Evolutionary conservation across 768 basidiomycete genomes (phyloP).

Genomic region (Lactarius psammicola): DNA sequence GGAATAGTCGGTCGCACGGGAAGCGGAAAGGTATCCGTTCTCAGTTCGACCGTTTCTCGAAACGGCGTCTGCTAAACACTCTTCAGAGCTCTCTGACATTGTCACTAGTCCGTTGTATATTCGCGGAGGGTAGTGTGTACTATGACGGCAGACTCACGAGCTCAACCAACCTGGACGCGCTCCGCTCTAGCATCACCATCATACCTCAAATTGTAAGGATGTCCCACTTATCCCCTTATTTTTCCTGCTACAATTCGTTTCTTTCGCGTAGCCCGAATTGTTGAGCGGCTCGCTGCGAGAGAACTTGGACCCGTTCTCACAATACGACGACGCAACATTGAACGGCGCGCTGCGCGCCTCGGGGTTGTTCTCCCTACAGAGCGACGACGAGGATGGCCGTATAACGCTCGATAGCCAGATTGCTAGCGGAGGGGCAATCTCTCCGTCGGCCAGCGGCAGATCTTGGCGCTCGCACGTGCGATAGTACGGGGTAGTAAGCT

Average conservation of each 20-base stretch:
- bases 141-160: constrained; percentile 50
- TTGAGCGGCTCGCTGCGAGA: constrained; percentile 54
- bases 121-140: constrained; percentile 49
- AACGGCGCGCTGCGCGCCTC: constrained; percentile 50
- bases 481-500: constrained; percentile 57
- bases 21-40: constrained; percentile 45
- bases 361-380: constrained; percentile 45
- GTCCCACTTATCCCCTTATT: background rate
- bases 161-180: constrained; percentile 50
- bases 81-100: constrained; percentile 49
- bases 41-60: constrained; percentile 17
- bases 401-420: constrained; percentile 48
- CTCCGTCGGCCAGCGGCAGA: constrained; percentile 61
- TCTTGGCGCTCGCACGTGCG: constrained; percentile 58
- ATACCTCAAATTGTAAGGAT: constrained; percentile 53
- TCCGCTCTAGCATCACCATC: constrained; percentile 55
- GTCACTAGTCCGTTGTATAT: constrained; percentile 53
- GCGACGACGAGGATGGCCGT: constrained; percentile 37
- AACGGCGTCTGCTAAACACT: background rate
- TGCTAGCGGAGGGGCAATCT: constrained; percentile 46
- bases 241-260: constrained; percentile 16
- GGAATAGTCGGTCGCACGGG: constrained; percentile 57
- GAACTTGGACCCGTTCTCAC: constrained; percentile 60
- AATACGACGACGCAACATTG: constrained; percentile 52
- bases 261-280: constrained; percentile 42